phyloP scores from a whole-genome alignment of 768 basidiomycete genomes.

The Hygrocybe punicea region DNA sequence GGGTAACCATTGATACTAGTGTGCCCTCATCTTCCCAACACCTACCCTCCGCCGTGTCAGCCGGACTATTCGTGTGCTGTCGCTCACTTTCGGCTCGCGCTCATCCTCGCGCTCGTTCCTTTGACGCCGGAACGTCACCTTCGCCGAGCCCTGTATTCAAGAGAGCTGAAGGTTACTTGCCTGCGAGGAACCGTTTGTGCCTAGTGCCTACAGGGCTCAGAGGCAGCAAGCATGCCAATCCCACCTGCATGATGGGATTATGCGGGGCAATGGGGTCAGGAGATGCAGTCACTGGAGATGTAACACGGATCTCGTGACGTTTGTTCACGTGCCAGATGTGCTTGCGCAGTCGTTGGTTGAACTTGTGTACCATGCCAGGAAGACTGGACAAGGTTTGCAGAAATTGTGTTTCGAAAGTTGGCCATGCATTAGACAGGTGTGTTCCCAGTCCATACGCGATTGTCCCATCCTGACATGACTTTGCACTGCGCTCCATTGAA shows the following conservation, averaged over 20 bases:
- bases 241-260: conserved; percentile 53
- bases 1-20: neutral
- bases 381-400: conserved; percentile 55
- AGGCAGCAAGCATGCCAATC: conserved; percentile 32
- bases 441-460: neutral
- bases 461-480: conserved; percentile 40
- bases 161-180: conserved; percentile 22
- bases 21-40: conserved; percentile 18
- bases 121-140: conserved; percentile 17
- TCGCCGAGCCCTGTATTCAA: conserved; percentile 38
- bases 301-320: no score
- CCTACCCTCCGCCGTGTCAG: conserved; percentile 22
- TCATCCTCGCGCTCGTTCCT: conserved; percentile 24
- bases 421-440: conserved; percentile 70
- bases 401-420: conserved; percentile 61
- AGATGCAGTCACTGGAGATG: conserved; percentile 46
- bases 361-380: conserved; percentile 62
- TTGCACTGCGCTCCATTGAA: conserved; percentile 60
- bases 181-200: conserved; percentile 24
- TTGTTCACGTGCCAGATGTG: no score
- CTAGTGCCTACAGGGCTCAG: conserved; percentile 16
- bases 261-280: conserved; percentile 62
- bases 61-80: conserved; percentile 34
- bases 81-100: conserved; percentile 36
- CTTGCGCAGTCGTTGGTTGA: conserved; percentile 49